Evolutionary conservation across 371 early-diverging fungal species (phyloP), one percentile per base, ranked within the genome.

Genomic region (Mucor sp.): DNA sequence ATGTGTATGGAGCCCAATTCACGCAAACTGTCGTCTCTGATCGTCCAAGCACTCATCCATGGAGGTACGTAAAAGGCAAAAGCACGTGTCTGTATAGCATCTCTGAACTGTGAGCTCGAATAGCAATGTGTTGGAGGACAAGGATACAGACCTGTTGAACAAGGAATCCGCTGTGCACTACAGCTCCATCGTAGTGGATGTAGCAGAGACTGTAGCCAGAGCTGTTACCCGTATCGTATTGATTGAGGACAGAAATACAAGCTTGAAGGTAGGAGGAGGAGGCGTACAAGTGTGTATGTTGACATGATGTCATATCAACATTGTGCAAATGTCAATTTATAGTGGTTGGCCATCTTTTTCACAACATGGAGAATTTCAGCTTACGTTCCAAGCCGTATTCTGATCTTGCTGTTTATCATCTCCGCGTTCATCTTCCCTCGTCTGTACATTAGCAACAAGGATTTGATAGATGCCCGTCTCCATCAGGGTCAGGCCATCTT

Each of bases 271-370:
- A 70, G 60, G 12, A 37, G 12, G n/a, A n/a, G n/a, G n/a, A 12
- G 43, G 23, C 15, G 47, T 61, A 27, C n/a, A 57, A 64, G 15
- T 9, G 19, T 9, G 14, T 28, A 19, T n/a, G 14, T 58, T 27
- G 33, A 7, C n/a, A 56, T 47, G 27, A 60, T 37, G 39, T 41
- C 43, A 56, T 33, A 30, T 5, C 32, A 41, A 56, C 27, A 9
- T 41, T 7, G 19, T 30, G 44, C 30, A 17, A 41, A 41, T 17
- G 41, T 41, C 41, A 41, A 41, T n/a, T 6, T 14, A 23, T 39
- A 70, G 71, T 78, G 81, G 76, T 53, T 74, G 30, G 60, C 47
- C n/a, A 44, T 76, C 19, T 78, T 73, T 27, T 74, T 65, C 27
- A 12, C 63, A 25, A 71, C 66, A 19, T 80, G 74, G 76, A 66